These are phyloP conservation scores for Coleophoma eucalyptorum DNA, from an alignment of 2,329 filamentous ascomycete species.

Conservation along the genomic window DNA sequence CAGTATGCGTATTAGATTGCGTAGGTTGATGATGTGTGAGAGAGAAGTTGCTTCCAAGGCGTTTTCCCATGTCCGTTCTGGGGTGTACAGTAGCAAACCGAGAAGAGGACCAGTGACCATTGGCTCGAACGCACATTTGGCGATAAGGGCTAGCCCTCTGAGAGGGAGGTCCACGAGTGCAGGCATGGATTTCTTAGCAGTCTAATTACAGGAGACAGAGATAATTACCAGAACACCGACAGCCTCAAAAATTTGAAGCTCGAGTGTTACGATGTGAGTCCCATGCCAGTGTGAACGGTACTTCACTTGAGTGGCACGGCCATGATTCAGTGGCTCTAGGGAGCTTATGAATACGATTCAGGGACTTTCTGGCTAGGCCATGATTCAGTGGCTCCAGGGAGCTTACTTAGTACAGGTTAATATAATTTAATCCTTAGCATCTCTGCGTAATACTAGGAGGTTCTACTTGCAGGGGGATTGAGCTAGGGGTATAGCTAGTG, in stretches of 20 bases:
- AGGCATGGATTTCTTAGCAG: neutral
- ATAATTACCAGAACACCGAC: neutral
- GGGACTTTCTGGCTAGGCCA: too few species aligned
- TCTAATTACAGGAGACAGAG: neutral
- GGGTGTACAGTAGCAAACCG: neutral
- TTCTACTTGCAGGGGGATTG: neutral
- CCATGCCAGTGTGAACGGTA: neutral
- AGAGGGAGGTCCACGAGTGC: neutral
- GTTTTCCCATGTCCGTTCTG: neutral
- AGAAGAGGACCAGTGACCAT: neutral
- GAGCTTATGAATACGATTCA: too few species aligned
- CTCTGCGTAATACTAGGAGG: neutral
- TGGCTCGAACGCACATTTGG: neutral
- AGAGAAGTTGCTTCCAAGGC: neutral
- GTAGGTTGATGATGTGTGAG: neutral
- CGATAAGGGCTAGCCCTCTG: neutral
- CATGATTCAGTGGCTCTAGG: neutral
- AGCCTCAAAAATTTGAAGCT: neutral
- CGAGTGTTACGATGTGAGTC: neutral
- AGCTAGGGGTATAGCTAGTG: neutral
- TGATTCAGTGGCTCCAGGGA: neutral
- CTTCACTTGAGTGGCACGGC: neutral
- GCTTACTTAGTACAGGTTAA: too few species aligned
- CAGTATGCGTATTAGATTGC: neutral
- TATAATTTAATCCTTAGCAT: too few species aligned